These are phyloP conservation scores for Raphanus raphanistrum DNA, from an alignment of 345 rosid genomes.

Conservation along the genomic window DNA sequence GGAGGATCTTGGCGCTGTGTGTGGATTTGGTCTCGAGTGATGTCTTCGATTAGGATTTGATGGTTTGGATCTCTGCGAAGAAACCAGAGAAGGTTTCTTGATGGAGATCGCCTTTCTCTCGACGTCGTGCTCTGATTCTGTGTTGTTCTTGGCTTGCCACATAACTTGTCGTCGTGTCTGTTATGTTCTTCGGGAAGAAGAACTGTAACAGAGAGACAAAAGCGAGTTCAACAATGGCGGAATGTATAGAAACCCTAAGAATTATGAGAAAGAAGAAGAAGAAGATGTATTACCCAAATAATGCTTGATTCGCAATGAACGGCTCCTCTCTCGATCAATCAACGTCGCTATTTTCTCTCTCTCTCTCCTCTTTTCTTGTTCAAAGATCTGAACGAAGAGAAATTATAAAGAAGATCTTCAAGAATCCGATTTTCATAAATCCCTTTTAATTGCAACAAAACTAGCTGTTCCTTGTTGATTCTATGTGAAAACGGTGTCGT, in stretches of 20 bases:
- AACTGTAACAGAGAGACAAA: conserved; percentile 14
- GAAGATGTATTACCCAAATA: neutral
- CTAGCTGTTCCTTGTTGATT: conserved; percentile 19
- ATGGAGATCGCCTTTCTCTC: conserved; percentile 52
- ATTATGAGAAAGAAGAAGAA: neutral
- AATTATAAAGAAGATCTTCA: conserved; percentile 28
- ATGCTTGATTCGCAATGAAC: conserved; percentile 28
- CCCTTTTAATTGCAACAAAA: neutral
- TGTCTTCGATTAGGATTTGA: conserved; percentile 74
- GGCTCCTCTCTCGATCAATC: neutral
- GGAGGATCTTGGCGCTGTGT: conserved; percentile 60
- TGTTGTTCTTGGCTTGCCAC: conserved; percentile 48
- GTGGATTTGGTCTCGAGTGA: conserved; percentile 65
- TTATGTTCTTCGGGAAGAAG: conserved; percentile 18
- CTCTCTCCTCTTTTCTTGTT: too few species aligned
- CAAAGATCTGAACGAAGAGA: too few species aligned
- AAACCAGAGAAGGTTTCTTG: conserved; percentile 60
- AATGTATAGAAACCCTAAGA: neutral
- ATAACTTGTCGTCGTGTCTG: neutral
- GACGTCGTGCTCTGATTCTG: conserved; percentile 49
- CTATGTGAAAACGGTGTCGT: too few species aligned
- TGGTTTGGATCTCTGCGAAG: conserved; percentile 53
- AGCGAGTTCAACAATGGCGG: conserved; percentile 11
- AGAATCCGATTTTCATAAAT: conserved; percentile 30
- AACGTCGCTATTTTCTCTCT: conserved; percentile 1